Evolutionary conservation across 768 basidiomycete genomes (phyloP).

Genomic region (Suillus luteus): DNA sequence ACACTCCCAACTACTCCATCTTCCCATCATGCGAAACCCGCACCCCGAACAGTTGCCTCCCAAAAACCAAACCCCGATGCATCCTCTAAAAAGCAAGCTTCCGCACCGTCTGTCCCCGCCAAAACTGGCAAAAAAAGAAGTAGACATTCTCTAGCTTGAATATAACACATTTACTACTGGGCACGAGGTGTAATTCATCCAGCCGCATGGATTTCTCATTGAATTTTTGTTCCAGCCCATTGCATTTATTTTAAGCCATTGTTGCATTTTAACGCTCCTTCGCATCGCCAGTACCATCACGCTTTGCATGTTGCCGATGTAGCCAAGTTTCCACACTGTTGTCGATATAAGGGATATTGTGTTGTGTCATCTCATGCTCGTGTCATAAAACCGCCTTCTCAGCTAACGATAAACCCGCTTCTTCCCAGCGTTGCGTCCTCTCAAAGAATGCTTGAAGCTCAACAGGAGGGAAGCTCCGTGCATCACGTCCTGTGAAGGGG

Average conservation of each 20-base stretch:
- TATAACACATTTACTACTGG: conserved; percentile 11
- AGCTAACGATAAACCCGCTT: neutral
- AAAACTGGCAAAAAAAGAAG: conserved; percentile 36
- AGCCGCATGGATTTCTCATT: conserved; percentile 15
- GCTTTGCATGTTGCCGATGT: conserved; percentile 28
- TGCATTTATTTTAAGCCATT: conserved; percentile 30
- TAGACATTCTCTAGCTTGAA: conserved; percentile 34
- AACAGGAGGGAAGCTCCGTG: conserved; percentile 32
- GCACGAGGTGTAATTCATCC: conserved; percentile 16
- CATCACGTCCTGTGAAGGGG: conserved; percentile 26
- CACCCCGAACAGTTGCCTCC: conserved; percentile 17
- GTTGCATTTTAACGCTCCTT: conserved; percentile 29
- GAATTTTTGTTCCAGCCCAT: conserved; percentile 22
- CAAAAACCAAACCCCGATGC: conserved; percentile 26
- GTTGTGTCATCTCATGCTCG: neutral
- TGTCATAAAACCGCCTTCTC: conserved; percentile 1
- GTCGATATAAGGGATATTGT: neutral
- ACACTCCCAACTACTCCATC: conserved; percentile 21
- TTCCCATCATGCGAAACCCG: conserved; percentile 17
- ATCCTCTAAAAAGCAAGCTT: conserved; percentile 17
- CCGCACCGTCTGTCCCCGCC: conserved; percentile 17
- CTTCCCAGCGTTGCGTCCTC: conserved; percentile 1
- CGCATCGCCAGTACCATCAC: conserved; percentile 27
- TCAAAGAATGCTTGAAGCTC: conserved; percentile 31
- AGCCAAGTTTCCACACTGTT: conserved; percentile 25